Evolutionary conservation across 176 grass and related monocot genomes (phyloP), one percentile per base, ranked within the genome.

Genomic region (Elaeis guineensis): DNA sequence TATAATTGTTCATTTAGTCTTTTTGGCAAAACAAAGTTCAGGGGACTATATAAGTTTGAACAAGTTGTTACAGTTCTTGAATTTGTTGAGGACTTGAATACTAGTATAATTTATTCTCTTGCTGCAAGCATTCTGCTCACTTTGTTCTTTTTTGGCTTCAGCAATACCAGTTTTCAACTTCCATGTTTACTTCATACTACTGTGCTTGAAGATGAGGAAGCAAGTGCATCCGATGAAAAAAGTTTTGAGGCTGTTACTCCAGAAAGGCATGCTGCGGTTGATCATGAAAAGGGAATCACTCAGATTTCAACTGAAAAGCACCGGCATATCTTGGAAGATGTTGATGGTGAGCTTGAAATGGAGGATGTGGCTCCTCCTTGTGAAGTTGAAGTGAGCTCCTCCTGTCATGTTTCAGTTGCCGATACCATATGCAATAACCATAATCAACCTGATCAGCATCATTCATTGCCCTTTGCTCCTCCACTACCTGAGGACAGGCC

Each of bases 221-320:
- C 58, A 62, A 80, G 70, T 64, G 70, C 78, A 62, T 91, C 81
- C 28, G 72, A 75, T 66, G 86, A 87, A 60, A 85, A 70, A 66
- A 81, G 77, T 69, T 97, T 97, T 50, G 93, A 97, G 77, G 93
- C 81, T 65, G 84, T 97, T 73, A 97, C 92, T 71, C 92, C 92
- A 75, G 92, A 91, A 72, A 64, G 59, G 61, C 69, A 82, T 71
- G 55, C 65, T 51, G 32, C 54, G 15, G 64, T 54, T 65, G 72
- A 77, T 86, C 62, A 72, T 64, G 85, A 80, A 44, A 82, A 74
- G 54, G 75, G 51, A 19, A 54, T 22, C 20, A 64, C 35, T 44
- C 9, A 44, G 11, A 44, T 44, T 44, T 44, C 35, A 44, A 44
- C 64, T 57, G 60, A 52, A 8, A 89, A 84, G 50, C 87, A 97